These are phyloP conservation scores for Lactifluus echinatus DNA, from an alignment of 768 basidiomycete genomes.

Conservation along the genomic window DNA sequence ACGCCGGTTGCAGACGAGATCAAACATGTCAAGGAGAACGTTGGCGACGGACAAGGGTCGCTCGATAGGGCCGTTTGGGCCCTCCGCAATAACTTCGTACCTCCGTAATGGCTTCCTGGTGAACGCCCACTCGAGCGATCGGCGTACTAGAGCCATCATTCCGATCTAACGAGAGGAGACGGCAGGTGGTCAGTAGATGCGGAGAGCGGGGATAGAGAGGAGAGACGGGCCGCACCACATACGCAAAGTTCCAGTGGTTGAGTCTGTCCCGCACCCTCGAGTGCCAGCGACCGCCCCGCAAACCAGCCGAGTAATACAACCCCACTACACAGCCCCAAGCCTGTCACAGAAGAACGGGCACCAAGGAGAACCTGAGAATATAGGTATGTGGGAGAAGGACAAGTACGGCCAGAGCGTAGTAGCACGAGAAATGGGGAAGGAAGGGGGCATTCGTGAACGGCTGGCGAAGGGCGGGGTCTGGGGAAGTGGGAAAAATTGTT, in stretches of 20 bases:
- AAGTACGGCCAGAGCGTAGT: background rate
- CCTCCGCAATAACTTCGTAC: background rate
- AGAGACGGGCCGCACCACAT: background rate
- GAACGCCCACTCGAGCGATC: slow-evolving; percentile 16
- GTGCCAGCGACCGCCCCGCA: background rate
- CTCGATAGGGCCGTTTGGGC: background rate
- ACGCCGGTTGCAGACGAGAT: too few species aligned
- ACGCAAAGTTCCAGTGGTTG: background rate
- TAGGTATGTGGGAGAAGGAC: slow-evolving; percentile 1
- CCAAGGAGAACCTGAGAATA: background rate
- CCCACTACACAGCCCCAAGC: background rate
- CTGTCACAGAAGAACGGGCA: background rate
- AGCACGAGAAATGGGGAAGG: background rate
- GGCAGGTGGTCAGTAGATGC: too few species aligned
- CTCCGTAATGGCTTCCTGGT: slow-evolving; percentile 2
- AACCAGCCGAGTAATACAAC: background rate
- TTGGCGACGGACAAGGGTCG: too few species aligned
- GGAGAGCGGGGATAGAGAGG: background rate
- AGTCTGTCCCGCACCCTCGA: background rate
- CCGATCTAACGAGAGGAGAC: slow-evolving; percentile 1
- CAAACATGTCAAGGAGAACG: too few species aligned
- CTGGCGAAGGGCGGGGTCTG: background rate
- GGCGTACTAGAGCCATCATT: slow-evolving; percentile 1
- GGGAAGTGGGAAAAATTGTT: background rate
- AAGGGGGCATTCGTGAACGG: background rate